These are phyloP conservation scores for Metschnikowia vanudenii DNA, from an alignment of 805 yeast genomes.

Conservation along the genomic window DNA sequence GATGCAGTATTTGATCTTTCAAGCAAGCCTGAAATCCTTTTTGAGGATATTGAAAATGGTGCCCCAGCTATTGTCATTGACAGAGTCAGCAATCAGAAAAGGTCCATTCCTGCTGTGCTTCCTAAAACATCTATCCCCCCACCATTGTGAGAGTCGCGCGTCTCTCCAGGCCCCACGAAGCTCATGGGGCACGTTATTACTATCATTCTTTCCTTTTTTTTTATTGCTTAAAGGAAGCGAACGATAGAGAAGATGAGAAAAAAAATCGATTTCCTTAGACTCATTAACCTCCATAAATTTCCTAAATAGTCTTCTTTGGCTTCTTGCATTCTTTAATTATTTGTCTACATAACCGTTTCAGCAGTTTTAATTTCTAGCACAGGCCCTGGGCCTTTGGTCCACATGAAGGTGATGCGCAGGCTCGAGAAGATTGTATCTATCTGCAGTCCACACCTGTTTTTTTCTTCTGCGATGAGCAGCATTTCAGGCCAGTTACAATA, in stretches of 20 bases:
- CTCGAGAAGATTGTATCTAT: background rate
- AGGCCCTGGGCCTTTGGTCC: background rate
- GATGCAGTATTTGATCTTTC: constrained; percentile 22
- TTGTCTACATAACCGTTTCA: too few species aligned
- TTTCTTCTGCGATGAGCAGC: constrained; percentile 21
- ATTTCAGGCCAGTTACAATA: background rate
- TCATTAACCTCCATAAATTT: too few species aligned
- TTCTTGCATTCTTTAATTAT: too few species aligned
- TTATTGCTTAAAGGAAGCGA: too few species aligned
- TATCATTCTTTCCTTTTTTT: too few species aligned
- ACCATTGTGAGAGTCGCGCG: constrained; percentile 5
- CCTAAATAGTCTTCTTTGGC: too few species aligned
- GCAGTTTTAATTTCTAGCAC: background rate
- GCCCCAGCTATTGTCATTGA: constrained; percentile 44
- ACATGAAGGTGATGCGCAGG: background rate
- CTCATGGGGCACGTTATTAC: background rate
- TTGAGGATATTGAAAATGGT: constrained; percentile 36
- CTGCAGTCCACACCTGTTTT: constrained; percentile 13
- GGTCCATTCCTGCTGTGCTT: constrained; percentile 15
- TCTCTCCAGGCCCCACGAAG: background rate
- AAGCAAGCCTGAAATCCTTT: constrained; percentile 36
- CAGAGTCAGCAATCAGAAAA: constrained; percentile 24
- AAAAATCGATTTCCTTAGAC: too few species aligned
- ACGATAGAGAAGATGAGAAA: too few species aligned
- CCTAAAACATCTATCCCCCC: constrained; percentile 41